These are phyloP conservation scores for Rhododendron williamsianum DNA, from an alignment of 148 eudicot species.

Conservation along the genomic window DNA sequence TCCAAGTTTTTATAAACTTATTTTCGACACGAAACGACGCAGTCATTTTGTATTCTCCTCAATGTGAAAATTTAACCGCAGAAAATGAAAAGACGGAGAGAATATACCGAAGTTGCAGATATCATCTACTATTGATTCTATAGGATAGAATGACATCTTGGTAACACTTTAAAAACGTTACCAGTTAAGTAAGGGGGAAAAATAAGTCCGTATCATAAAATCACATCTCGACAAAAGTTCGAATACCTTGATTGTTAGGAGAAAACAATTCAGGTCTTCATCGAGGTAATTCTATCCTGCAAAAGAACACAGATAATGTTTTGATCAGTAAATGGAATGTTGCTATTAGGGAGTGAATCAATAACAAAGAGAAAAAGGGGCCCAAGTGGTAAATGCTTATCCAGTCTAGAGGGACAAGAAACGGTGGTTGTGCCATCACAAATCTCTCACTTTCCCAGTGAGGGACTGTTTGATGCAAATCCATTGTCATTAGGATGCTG, in stretches of 20 bases:
- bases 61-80: not conserved
- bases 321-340: not conserved
- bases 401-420: not conserved
- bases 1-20: too few species aligned
- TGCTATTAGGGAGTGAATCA: not conserved
- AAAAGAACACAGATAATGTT: not conserved
- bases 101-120: not conserved
- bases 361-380: not conserved
- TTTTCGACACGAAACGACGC: too few species aligned
- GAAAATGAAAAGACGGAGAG: not conserved
- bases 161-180: too few species aligned
- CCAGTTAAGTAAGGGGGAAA: not conserved
- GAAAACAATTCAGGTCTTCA: not conserved
- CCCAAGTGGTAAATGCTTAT: not conserved
- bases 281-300: not conserved
- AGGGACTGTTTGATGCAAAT: not conserved
- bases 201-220: not conserved
- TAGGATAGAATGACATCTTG: not conserved
- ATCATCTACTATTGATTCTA: not conserved
- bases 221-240: not conserved
- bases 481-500: conserved; percentile 2
- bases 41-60: not conserved
- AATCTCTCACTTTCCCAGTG: conserved; percentile 1
- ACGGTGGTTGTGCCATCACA: not conserved
- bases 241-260: not conserved